Base-by-base conservation (phyloP, 495 filamentous ascomycete species). In the Glonium stellatum region DNA sequence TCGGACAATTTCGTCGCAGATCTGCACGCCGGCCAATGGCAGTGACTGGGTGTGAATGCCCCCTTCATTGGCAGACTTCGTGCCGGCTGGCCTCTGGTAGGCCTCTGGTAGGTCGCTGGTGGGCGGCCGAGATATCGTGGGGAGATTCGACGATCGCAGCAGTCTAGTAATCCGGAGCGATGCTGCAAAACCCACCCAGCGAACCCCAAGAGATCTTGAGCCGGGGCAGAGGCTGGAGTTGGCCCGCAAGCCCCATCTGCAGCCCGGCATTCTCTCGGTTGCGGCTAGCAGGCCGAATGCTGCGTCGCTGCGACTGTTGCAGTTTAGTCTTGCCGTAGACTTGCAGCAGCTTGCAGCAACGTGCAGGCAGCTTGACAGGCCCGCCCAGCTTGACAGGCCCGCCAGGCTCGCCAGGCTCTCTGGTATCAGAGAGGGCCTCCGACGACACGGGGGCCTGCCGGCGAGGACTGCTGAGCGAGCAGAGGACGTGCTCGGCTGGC, bases 211-310 rank as follows among this genome's bases (percentile, higher is more conserved):
- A 51, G 48, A 23, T 44, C 39, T 31, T 51, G 48, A 2, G 13
- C 19, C 48, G 21, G 48, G 48, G 21, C 48, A 25, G 13, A 31
- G 13, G 48, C 22, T 50, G 4, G 47, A 50, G 47, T 21, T 5
- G n/a, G 47, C 48, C 48, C 48, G 48, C 48, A 51, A 51, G 48
- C 48, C 48, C 6, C 25, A 23, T 25, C 21, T 51, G 48, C 48
- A 51, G 48, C 18, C 23, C 48, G 48, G 9, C 19, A 25, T 22
- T 51, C 48, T 22, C 48, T 51, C 21, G 48, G 48, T 51, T 44
- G 39, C 39, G 39, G 13, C 10, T 15, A 44, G 39, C 10, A 11
- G 4, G 39, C 39, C 39, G 39, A 11, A 13, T 44, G 39, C 39
- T 44, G 36, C 36, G 36, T 39, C 36, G 36, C 15, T 15, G 39